Evolutionary conservation across 768 basidiomycete genomes (phyloP), one percentile per base, ranked within the genome.

Genomic region (Termitomyces sp.): DNA sequence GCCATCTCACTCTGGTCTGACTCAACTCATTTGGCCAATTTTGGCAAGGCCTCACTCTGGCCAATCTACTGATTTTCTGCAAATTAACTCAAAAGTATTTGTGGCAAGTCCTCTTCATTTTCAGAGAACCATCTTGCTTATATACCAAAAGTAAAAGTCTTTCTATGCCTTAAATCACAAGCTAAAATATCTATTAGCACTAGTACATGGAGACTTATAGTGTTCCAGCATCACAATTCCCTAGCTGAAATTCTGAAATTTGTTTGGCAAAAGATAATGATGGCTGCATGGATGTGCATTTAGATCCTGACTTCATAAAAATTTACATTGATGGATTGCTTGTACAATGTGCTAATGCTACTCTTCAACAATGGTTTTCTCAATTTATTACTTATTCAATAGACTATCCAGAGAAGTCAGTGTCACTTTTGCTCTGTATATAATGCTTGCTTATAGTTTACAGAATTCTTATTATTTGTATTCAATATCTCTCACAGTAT

Each of bases 61-160:
- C 78, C 77, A 2, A 54, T 76, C 0, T 81, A 81, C 55, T 41
- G 72, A 0, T 74, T 59, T 46, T 68, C 78, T 51, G 75, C 75
- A 0, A 73, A 74, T 33, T 66, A 72, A 13, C 4, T 2, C 3
- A 47, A 47, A 24, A 47, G 24, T 2, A 47, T 30, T 30, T 5
- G 13, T 5, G 22, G 22, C 24, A 45, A 45, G 12, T 20, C 44
- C 4, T 45, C 44, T 5, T 45, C 44, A 13, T 45, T 45, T 13
- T 45, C 6, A 0, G 22, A 45, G 13, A 45, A 45, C 4, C 44
- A 45, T 24, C 44, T 45, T 22, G 44, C 22, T 2, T 45, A 45
- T 24, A 45, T 45, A 12, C 44, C 11, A 3, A 45, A 45, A 2
- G 44, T 45, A 45, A 2, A 3, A 45, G 44, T 33, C 30, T 22